phyloP scores from a whole-genome alignment of 495 filamentous ascomycete genomes.

The Staphylotrichum tortipilum region DNA sequence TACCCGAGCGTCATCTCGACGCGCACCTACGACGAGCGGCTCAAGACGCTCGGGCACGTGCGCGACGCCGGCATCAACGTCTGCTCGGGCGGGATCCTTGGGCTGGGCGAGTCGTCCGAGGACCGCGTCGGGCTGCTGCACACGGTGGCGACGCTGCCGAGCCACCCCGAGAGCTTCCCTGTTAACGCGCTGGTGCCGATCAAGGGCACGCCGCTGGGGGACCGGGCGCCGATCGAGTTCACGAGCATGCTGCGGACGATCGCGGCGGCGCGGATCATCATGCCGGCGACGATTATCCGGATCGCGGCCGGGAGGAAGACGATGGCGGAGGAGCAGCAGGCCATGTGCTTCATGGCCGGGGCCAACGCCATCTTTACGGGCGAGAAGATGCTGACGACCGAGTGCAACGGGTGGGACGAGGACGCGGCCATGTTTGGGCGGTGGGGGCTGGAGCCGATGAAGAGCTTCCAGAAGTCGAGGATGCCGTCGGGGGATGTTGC shows the following conservation, averaged over 20 bases:
- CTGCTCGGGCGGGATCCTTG: conserved; percentile 75
- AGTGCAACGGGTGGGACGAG: conserved; percentile 81
- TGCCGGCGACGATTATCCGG: conserved; percentile 72
- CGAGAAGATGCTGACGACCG: conserved; percentile 86
- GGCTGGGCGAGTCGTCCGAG: conserved; percentile 62
- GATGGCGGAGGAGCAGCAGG: conserved; percentile 73
- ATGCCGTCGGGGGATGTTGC: not conserved
- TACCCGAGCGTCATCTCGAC: conserved; percentile 77
- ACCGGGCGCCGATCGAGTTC: conserved; percentile 61
- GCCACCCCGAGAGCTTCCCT: conserved; percentile 75
- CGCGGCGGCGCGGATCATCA: conserved; percentile 66
- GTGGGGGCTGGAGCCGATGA: conserved; percentile 62
- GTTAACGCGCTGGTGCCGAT: conserved; percentile 83
- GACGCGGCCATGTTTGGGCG: conserved; percentile 68
- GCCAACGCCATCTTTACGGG: conserved; percentile 86
- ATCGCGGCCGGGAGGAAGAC: conserved; percentile 72
- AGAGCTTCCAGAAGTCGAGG: conserved; percentile 31
- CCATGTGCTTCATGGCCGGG: conserved; percentile 74
- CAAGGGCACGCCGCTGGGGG: conserved; percentile 71
- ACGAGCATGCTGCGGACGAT: conserved; percentile 64
- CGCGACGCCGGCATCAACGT: conserved; percentile 77
- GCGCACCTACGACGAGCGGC: conserved; percentile 71
- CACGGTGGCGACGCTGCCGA: conserved; percentile 64
- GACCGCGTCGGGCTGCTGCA: conserved; percentile 74
- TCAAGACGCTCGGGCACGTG: conserved; percentile 65